Base-by-base conservation (phyloP, 2,329 filamentous ascomycete genomes). In the Lasiodiplodia hormozganensis region DNA sequence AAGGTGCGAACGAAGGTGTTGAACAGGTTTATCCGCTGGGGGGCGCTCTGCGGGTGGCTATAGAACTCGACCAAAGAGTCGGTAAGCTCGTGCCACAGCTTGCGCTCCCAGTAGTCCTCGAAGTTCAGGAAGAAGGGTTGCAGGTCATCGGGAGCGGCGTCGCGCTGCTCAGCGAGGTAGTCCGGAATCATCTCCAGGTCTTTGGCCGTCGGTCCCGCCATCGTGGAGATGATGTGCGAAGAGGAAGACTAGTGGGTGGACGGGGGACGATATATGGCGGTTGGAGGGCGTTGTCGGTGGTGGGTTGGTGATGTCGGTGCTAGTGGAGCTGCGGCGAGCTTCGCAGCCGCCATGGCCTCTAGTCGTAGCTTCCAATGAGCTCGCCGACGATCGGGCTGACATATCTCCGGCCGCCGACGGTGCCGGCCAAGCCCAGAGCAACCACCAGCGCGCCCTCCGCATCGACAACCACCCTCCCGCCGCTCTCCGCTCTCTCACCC, bases 31-130 rank as follows among this genome's bases (percentile, higher is more conserved):
- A 99, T 88, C 77, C 95, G 91, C 83, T 97, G 93, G 69, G 89
- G 86, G 68, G 89, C 91, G 82, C 94, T 98, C 77, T 90, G 88
- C 54, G 92, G 87, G 74, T 92, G 84, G 76, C 90, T 90, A 85
- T 97, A 99, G 87, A 95, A 97, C 73, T 92, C 87, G 74, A 97
- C 85, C 68, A 99, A 88, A 65, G 90, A 86, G 77, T 97, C 92
- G 43, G 96, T 99, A 73, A 99, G 91, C 83, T 99, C 94, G 85
- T 99, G 96, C 96, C 96, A 99, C 83, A 99, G 88, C 84, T 97
- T 97, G 76, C 95, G 90, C 85, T 99, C 96, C 96, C 96, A 99
- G 78, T 90, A 92, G 79, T 97, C 94, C 85, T 99, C 96, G 73
- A 99, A 97, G 76, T 91, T 89, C 75, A 99, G 87, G 81, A 97